Percentiles rank a stretch among this genome's conserved stretches.
These are phyloP conservation scores for Porodaedalea pini DNA, from an alignment of 1,284 basidiomycete genomes.

Conservation along the genomic window DNA sequence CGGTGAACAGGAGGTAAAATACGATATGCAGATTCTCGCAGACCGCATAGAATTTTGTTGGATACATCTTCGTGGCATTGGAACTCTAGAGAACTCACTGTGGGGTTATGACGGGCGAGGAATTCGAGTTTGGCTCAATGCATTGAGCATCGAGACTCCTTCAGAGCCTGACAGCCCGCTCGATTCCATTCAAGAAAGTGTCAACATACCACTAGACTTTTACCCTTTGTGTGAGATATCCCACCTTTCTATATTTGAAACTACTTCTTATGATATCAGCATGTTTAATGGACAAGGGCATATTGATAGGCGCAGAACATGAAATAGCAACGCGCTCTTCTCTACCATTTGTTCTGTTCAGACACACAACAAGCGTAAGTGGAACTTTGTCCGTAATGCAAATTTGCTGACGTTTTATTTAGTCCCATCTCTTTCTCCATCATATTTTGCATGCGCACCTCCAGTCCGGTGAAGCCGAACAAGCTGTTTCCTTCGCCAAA, in stretches of 20 bases:
- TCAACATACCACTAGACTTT: constrained; percentile 88
- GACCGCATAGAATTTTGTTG: constrained; percentile 97
- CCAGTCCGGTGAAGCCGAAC: constrained; percentile 61
- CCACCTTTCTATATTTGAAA: constrained; percentile 1
- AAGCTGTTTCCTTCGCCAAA: constrained; percentile 83
- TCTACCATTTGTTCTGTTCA: constrained; percentile 89
- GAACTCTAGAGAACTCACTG: constrained; percentile 90
- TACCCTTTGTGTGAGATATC: constrained; percentile 86
- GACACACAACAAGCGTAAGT: constrained; percentile 85
- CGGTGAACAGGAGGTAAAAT: constrained; percentile 77
- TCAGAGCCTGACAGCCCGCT: constrained; percentile 41
- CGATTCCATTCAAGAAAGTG: constrained; percentile 85
- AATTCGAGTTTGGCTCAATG: constrained; percentile 94
- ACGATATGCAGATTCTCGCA: constrained; percentile 96
- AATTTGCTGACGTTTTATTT: constrained; percentile 8
- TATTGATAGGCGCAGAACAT: constrained; percentile 94
- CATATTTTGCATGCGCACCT: constrained; percentile 88
- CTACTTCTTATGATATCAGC: constrained; percentile 8
- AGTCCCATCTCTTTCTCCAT: constrained; percentile 94
- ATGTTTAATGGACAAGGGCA: constrained; percentile 92
- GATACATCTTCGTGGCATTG: constrained; percentile 93
- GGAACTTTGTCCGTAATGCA: neutral
- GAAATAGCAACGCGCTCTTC: constrained; percentile 76
- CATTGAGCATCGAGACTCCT: constrained; percentile 65
- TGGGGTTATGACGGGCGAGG: constrained; percentile 95